These are phyloP conservation scores for Pythium sukuiense DNA, from an alignment of 352 stramenopile species.

Conservation along the genomic window DNA sequence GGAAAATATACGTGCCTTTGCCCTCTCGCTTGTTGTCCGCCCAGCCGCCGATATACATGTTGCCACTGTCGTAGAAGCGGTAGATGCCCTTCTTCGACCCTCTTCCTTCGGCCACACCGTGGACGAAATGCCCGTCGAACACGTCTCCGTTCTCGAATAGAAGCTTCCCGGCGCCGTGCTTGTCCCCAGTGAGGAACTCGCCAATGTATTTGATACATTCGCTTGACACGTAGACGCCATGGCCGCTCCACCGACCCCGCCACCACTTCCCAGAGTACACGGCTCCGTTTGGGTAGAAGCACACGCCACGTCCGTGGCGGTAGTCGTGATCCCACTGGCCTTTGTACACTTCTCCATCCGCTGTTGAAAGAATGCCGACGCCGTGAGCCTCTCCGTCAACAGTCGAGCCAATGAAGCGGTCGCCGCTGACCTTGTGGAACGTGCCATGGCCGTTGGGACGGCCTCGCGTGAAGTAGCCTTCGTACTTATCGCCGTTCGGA, in stretches of 20 bases:
- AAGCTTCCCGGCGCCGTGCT: slow-evolving; percentile 68
- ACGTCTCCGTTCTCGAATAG: slow-evolving; percentile 76
- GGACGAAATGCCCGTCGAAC: slow-evolving; percentile 70
- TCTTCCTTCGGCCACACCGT: slow-evolving; percentile 47
- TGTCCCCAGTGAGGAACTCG: slow-evolving; percentile 51
- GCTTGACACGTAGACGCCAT: slow-evolving; percentile 64
- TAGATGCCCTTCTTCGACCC: slow-evolving; percentile 61
- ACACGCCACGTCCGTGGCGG: slow-evolving; percentile 64
- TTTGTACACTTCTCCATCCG: slow-evolving; percentile 91
- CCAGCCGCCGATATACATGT: slow-evolving; percentile 74
- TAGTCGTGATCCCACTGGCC: slow-evolving; percentile 66
- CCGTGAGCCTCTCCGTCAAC: slow-evolving; percentile 65
- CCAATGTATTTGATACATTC: slow-evolving; percentile 73
- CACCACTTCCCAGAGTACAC: slow-evolving; percentile 77
- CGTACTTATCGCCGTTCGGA: slow-evolving; percentile 83
- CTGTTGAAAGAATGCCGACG: slow-evolving; percentile 69
- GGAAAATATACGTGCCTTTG: slow-evolving; percentile 60
- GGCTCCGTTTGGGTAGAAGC: slow-evolving; percentile 74
- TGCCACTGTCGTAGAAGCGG: slow-evolving; percentile 61
- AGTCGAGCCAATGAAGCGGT: slow-evolving; percentile 69
- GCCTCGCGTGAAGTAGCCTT: slow-evolving; percentile 58
- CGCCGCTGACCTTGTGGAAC: slow-evolving; percentile 70
- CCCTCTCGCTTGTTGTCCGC: slow-evolving; percentile 71
- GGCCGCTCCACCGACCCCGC: slow-evolving; percentile 51
- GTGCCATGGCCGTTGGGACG: slow-evolving; percentile 56